phyloP scores from a whole-genome alignment of 345 rosid genomes.

The Cochlearia excelsa region DNA sequence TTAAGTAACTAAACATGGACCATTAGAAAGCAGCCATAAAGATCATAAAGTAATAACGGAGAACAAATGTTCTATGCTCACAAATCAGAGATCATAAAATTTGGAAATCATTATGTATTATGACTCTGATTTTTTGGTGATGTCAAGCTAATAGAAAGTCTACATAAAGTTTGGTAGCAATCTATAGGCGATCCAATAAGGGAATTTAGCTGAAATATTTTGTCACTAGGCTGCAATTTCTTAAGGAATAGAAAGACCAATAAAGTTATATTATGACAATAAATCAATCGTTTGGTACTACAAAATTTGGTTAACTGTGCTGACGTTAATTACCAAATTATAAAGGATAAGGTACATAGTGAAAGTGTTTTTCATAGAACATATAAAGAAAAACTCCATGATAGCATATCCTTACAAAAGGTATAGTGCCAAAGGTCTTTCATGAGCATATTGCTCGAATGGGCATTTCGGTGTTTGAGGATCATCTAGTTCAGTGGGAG shows the following conservation, averaged over 20 bases:
- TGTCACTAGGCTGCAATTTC: not conserved
- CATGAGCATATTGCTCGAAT: slow-evolving; percentile 4
- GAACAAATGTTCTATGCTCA: not conserved
- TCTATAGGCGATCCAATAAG: not conserved
- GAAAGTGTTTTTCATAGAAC: no score
- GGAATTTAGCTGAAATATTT: not conserved
- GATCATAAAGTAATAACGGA: not conserved
- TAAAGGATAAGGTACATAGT: not conserved
- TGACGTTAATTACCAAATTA: not conserved
- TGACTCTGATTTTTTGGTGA: not conserved
- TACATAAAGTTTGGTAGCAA: not conserved
- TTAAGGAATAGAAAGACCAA: not conserved
- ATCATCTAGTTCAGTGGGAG: slow-evolving; percentile 1
- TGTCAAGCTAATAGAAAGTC: not conserved
- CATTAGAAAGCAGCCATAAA: not conserved
- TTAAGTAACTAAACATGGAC: not conserved
- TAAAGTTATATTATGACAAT: slow-evolving; percentile 3
- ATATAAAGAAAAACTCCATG: no score
- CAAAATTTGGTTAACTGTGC: no score
- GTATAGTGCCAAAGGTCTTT: no score
- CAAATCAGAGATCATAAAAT: not conserved
- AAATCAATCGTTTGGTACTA: not conserved
- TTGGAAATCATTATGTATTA: not conserved
- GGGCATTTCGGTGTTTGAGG: not conserved
- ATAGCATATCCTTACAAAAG: no score